Conservation (phyloP, 1,284 basidiomycete species). For the Ceratobasidium sp. region DNA sequence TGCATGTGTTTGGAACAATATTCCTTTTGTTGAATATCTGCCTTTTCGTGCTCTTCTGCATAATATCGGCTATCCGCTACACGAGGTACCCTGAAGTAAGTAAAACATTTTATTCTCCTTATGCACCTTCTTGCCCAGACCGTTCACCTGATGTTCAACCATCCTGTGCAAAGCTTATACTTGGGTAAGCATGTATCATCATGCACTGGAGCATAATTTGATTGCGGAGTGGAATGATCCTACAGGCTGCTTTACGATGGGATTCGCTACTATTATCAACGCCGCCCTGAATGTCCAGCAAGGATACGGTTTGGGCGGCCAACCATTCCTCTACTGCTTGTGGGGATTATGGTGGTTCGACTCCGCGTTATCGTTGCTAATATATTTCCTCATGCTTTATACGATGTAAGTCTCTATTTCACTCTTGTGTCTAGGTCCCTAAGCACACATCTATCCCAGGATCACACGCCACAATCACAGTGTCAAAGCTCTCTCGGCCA, state of each 20-base stretch:
- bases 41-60: constrained; percentile 11
- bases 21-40: constrained; percentile 30
- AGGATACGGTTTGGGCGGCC: constrained; percentile 14
- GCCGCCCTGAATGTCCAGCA: constrained; percentile 6
- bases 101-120: background rate
- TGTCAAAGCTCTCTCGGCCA: constrained; percentile 14
- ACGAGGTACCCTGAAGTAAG: constrained; percentile 31
- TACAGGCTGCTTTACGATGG: constrained; percentile 28
- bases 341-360: constrained; percentile 43
- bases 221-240: background rate
- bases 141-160: constrained; percentile 1
- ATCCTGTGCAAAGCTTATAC: constrained; percentile 35
- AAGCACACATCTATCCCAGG: background rate
- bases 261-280: constrained; percentile 37
- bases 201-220: background rate
- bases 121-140: background rate
- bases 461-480: constrained; percentile 36
- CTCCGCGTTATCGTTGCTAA: background rate
- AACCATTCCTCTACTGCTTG: constrained; percentile 15
- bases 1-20: constrained; percentile 25
- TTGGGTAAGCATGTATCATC: background rate
- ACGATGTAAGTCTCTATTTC: constrained; percentile 14
- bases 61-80: constrained; percentile 29
- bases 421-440: no score
- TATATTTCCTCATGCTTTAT: constrained; percentile 32